phyloP scores from a whole-genome alignment of 2,329 filamentous ascomycete species.

The Cladosporium velox region DNA sequence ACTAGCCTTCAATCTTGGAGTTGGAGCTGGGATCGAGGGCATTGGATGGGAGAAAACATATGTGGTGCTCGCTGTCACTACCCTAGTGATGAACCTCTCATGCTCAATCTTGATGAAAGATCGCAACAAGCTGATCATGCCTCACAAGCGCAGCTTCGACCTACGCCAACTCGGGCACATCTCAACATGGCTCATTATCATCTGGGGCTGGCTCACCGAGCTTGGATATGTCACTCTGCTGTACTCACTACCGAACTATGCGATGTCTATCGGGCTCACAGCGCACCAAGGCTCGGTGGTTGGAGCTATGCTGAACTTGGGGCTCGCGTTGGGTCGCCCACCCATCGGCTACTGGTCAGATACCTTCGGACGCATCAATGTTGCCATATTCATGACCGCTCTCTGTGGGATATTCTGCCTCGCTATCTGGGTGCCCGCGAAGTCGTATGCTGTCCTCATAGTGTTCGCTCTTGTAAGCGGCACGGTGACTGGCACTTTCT shows the following conservation, averaged over 20 bases:
- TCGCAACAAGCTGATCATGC: slow-evolving; percentile 34
- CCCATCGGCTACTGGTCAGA: slow-evolving; percentile 29
- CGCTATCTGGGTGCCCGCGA: slow-evolving; percentile 30
- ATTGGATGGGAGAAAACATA: neutral
- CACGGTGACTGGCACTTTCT: slow-evolving; percentile 31
- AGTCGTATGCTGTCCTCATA: slow-evolving; percentile 27
- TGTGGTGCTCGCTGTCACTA: neutral
- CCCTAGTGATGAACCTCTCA: slow-evolving; percentile 54
- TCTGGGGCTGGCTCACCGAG: slow-evolving; percentile 31
- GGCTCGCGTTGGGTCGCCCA: slow-evolving; percentile 32
- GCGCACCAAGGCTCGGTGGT: slow-evolving; percentile 21
- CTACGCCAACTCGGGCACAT: slow-evolving; percentile 25
- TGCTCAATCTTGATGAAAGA: slow-evolving; percentile 66
- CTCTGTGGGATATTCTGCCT: slow-evolving; percentile 31
- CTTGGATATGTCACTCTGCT: slow-evolving; percentile 30
- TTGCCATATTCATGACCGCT: slow-evolving; percentile 29
- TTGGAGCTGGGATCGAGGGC: slow-evolving; percentile 64
- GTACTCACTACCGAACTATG: slow-evolving; percentile 32
- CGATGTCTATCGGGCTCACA: slow-evolving; percentile 4
- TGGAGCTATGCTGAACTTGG: slow-evolving; percentile 31
- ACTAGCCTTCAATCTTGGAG: slow-evolving; percentile 64
- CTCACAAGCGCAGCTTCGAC: slow-evolving; percentile 26
- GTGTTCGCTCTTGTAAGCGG: slow-evolving; percentile 29
- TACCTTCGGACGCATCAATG: slow-evolving; percentile 30
- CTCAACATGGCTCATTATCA: slow-evolving; percentile 27